Conservation (phyloP, 1,139 yeast species). For the Geotrichum candidum region DNA sequence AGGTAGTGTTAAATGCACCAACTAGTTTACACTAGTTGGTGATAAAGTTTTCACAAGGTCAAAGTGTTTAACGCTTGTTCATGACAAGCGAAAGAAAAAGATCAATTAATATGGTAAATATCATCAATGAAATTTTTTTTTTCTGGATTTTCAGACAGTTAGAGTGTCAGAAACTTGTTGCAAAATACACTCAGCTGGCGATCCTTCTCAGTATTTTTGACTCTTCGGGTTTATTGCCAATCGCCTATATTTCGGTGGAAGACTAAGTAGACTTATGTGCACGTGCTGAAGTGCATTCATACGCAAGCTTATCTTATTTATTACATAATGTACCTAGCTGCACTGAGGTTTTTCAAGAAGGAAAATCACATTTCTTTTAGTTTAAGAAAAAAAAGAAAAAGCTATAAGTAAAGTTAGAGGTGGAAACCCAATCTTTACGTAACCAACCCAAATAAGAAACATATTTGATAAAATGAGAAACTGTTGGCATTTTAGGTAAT, state of each 20-base stretch:
- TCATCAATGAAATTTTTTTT: too few species aligned
- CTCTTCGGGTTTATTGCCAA: background rate
- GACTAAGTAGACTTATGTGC: background rate
- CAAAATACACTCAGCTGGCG: too few species aligned
- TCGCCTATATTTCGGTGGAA: background rate
- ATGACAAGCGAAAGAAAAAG: too few species aligned
- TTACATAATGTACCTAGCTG: background rate
- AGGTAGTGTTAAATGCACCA: background rate
- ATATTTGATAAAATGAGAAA: background rate
- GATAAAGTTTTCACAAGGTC: background rate
- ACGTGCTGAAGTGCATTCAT: background rate
- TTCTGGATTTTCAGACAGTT: too few species aligned
- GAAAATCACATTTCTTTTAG: background rate
- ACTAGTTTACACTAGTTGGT: background rate
- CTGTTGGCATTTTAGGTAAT: background rate
- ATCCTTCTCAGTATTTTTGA: background rate
- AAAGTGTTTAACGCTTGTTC: too few species aligned
- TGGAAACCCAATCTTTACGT: too few species aligned
- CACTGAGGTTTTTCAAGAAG: background rate
- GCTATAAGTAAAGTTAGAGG: background rate
- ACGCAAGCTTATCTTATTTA: background rate
- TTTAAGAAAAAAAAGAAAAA: background rate
- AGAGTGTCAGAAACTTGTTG: too few species aligned
- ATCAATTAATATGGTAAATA: too few species aligned
- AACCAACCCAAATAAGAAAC: background rate